phyloP scores from a whole-genome alignment of 805 yeast genomes.

The Saccharomycopsis oosterbeekiorum region DNA sequence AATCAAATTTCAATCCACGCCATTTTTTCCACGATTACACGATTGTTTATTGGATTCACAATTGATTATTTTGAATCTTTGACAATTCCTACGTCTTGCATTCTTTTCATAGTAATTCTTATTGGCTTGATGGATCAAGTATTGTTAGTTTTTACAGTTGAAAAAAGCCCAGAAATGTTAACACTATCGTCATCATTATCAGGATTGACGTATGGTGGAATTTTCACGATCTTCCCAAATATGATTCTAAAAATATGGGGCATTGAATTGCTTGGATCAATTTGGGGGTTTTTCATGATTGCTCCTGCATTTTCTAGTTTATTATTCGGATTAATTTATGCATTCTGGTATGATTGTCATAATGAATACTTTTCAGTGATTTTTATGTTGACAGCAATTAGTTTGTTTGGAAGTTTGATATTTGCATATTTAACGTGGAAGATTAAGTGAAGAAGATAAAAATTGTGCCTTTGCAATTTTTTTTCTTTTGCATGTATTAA shows the following conservation, averaged over 20 bases:
- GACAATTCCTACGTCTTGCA: constrained; percentile 16
- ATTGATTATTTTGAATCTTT: constrained; percentile 46
- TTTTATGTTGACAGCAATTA: constrained; percentile 9
- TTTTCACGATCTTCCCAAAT: constrained; percentile 82
- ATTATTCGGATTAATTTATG: constrained; percentile 60
- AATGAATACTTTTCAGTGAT: constrained; percentile 21
- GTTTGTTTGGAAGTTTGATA: constrained; percentile 3
- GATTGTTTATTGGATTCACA: constrained; percentile 56
- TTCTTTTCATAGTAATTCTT: constrained; percentile 26
- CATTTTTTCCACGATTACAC: constrained; percentile 55
- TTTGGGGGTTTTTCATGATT: constrained; percentile 83
- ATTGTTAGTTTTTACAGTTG: constrained; percentile 8
- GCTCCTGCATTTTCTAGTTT: constrained; percentile 83
- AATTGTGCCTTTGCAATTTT: too few species aligned
- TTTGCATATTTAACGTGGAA: constrained; percentile 8
- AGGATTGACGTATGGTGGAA: constrained; percentile 73
- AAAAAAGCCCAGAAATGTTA: constrained; percentile 16
- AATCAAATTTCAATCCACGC: constrained; percentile 54
- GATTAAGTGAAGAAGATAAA: constrained; percentile 1
- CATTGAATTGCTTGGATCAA: constrained; percentile 75
- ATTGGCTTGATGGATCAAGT: constrained; percentile 31
- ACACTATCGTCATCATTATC: constrained; percentile 32
- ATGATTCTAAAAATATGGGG: constrained; percentile 83
- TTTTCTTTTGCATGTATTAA: too few species aligned
- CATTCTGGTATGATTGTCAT: constrained; percentile 43